A percentile compares a stretch with the other conserved stretches of the same genome.
Conservation (phyloP, 768 basidiomycete genomes). For the Naganishia vishniacii region DNA sequence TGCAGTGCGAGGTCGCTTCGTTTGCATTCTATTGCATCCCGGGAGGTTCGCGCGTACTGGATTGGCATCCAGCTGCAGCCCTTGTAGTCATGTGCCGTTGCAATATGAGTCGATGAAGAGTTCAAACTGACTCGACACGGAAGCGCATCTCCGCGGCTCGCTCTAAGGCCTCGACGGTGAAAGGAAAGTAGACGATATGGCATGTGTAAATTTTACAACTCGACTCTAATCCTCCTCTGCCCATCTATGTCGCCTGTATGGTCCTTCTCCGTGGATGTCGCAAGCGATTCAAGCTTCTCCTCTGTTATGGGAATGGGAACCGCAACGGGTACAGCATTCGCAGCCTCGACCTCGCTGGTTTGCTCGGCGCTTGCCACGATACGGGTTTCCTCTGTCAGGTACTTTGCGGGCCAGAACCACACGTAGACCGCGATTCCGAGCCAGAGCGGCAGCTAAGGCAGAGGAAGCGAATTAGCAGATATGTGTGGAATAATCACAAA, state of each 20-base stretch:
- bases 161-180: too few relatives aligned
- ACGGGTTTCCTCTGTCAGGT: slow-evolving; percentile 34
- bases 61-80: too few relatives aligned
- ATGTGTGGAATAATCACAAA: too few relatives aligned
- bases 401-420: slow-evolving; percentile 45
- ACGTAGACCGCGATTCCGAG: slow-evolving; percentile 42
- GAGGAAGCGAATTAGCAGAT: too few relatives aligned
- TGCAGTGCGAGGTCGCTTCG: too few relatives aligned
- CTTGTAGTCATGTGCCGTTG: too few relatives aligned
- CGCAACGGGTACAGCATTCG: background rate
- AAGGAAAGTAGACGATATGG: too few relatives aligned
- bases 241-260: background rate
- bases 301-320: background rate
- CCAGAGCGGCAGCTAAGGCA: slow-evolving; percentile 36
- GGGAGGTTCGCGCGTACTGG: too few relatives aligned
- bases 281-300: background rate
- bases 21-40: too few relatives aligned
- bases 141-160: too few relatives aligned
- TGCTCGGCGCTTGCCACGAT: background rate
- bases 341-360: background rate
- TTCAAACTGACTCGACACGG: too few relatives aligned
- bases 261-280: background rate
- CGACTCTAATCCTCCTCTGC: background rate
- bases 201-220: background rate
- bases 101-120: too few relatives aligned